A percentile compares a stretch with the other conserved stretches of the same genome.
These are phyloP conservation scores for Phytophthora foliorum DNA, from an alignment of 352 stramenopile genomes.

Conservation along the genomic window DNA sequence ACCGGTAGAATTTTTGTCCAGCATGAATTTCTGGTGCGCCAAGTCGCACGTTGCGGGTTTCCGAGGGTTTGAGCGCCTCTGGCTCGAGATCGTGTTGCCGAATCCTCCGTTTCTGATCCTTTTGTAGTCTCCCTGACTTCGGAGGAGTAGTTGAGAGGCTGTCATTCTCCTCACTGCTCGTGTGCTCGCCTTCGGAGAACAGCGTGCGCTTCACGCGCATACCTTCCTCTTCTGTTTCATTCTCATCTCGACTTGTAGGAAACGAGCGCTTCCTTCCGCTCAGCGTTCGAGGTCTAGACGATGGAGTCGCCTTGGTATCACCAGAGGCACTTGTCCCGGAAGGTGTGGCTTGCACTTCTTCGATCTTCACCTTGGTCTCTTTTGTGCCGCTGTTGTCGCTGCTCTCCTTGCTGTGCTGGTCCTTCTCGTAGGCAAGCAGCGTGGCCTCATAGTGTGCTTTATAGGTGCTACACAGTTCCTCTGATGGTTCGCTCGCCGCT, in stretches of 20 bases:
- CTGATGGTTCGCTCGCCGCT: conserved; percentile 52
- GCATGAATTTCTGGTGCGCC: conserved; percentile 59
- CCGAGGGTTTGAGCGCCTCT: conserved; percentile 56
- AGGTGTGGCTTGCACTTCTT: conserved; percentile 27
- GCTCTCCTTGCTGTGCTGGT: conserved; percentile 31
- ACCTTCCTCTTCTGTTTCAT: conserved; percentile 22
- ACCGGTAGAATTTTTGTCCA: conserved; percentile 83
- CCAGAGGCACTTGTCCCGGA: conserved; percentile 6
- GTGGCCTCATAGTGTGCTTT: conserved; percentile 62
- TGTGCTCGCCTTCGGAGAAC: conserved; percentile 65
- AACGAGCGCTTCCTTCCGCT: conserved; percentile 47
- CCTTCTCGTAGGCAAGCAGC: conserved; percentile 65
- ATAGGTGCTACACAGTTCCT: conserved; percentile 59
- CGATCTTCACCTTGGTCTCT: conserved; percentile 21
- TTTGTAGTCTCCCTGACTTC: conserved; percentile 9
- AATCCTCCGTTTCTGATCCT: conserved; percentile 11
- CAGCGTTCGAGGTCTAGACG: conserved; percentile 60
- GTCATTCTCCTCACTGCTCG: conserved; percentile 73
- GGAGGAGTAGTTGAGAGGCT: conserved; percentile 7
- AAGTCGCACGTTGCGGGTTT: conserved; percentile 59
- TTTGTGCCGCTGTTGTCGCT: conserved; percentile 13
- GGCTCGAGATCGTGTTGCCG: conserved; percentile 48
- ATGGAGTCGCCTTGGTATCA: conserved; percentile 48
- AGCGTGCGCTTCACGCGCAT: conserved; percentile 70
- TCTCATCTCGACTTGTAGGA: conserved; percentile 13